phyloP scores from a whole-genome alignment of 805 yeast species.

The Myxozyma vanderwaltii region DNA sequence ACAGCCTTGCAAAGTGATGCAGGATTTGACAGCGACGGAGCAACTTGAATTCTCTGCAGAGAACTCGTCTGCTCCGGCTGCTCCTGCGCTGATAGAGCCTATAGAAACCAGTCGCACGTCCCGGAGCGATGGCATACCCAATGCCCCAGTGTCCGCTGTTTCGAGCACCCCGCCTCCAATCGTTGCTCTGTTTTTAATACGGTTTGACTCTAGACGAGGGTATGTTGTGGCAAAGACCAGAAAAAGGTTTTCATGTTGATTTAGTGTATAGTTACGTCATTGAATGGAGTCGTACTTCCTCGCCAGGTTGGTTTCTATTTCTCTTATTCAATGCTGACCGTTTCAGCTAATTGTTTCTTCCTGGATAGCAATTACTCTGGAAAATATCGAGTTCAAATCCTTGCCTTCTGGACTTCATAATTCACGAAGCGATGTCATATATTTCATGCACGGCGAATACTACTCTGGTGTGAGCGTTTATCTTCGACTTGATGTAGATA shows the following conservation, averaged over 20 bases:
- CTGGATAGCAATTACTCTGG: conserved; percentile 37
- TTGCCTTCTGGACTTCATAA: conserved; percentile 71
- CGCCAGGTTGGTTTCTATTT: conserved; percentile 30
- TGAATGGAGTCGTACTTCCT: conserved; percentile 33
- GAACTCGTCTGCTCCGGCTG: not conserved
- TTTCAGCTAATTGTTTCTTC: not conserved
- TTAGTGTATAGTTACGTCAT: conserved; percentile 17
- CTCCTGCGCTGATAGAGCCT: not conserved
- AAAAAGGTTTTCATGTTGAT: conserved; percentile 1
- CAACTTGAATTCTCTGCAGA: not conserved
- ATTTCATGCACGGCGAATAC: conserved; percentile 49
- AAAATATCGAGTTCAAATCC: conserved; percentile 61
- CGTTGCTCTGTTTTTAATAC: conserved; percentile 51
- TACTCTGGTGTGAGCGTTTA: conserved; percentile 54
- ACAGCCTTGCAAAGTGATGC: not conserved
- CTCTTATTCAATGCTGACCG: not conserved
- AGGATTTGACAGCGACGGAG: conserved; percentile 1
- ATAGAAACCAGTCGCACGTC: not conserved
- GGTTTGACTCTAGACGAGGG: conserved; percentile 57
- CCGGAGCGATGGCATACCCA: not conserved
- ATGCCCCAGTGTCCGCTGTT: not conserved
- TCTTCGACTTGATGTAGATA: conserved; percentile 48
- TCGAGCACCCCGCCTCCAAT: conserved; percentile 22
- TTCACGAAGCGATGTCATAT: conserved; percentile 53
- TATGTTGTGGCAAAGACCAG: conserved; percentile 49